These are phyloP conservation scores for Penicillium sp. DNA, from an alignment of 2,329 filamentous ascomycete genomes.

Conservation along the genomic window DNA sequence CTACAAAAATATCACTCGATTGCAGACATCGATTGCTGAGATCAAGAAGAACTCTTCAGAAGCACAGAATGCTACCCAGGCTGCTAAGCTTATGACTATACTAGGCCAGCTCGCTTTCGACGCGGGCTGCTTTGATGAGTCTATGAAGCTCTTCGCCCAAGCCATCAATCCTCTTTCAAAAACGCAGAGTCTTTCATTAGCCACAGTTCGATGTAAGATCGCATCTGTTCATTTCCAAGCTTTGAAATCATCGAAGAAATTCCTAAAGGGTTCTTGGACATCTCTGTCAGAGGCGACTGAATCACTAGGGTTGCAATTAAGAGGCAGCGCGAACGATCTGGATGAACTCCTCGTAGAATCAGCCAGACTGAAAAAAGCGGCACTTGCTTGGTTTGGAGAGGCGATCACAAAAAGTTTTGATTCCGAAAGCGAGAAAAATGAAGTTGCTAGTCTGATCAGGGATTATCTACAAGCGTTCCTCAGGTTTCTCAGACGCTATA, in stretches of 20 bases:
- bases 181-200: slow-evolving; percentile 36
- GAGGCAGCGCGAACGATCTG: slow-evolving; percentile 42
- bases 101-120: slow-evolving; percentile 44
- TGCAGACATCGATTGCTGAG: slow-evolving; percentile 33
- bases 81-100: slow-evolving; percentile 36
- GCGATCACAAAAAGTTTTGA: slow-evolving; percentile 22
- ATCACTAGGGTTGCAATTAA: slow-evolving; percentile 37
- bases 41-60: slow-evolving; percentile 28
- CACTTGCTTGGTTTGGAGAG: slow-evolving; percentile 40
- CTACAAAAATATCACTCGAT: slow-evolving; percentile 37
- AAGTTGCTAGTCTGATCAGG: slow-evolving; percentile 28
- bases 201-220: slow-evolving; percentile 41
- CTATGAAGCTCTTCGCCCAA: slow-evolving; percentile 37
- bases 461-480: slow-evolving; percentile 42
- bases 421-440: slow-evolving; percentile 17
- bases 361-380: slow-evolving; percentile 44
- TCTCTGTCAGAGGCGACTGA: slow-evolving; percentile 36
- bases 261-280: slow-evolving; percentile 20
- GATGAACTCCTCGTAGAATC: slow-evolving; percentile 47
- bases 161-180: slow-evolving; percentile 32
- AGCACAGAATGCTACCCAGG: slow-evolving; percentile 25
- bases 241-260: slow-evolving; percentile 25
- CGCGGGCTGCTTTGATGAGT: slow-evolving; percentile 41
- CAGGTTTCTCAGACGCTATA: slow-evolving; percentile 43
- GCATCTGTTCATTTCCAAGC: slow-evolving; percentile 39